Evolutionary conservation across 2,329 filamentous ascomycete genomes (phyloP), one percentile per base, ranked within the genome.

Genomic region (Fulvia fulva): DNA sequence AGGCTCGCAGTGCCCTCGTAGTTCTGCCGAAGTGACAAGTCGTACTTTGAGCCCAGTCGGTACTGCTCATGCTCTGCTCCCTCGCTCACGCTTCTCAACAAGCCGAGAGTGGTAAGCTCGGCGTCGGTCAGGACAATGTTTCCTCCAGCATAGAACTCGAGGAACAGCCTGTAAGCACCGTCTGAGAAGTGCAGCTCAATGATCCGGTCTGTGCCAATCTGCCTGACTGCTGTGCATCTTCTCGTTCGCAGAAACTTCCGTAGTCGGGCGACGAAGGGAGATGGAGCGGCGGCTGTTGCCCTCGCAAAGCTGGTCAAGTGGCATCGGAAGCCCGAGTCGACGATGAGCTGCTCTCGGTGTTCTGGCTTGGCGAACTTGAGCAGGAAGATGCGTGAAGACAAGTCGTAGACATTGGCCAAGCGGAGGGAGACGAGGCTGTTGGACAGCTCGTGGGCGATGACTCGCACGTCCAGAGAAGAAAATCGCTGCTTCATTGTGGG

Each of bases 101-200:
- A 77, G 0, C 89, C 86, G 34, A 97, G 73, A 56, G 97, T 92
- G 62, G 88, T 94, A 53, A 92, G 78, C 23, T 95, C 87, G 52
- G 81, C 83, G 71, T 97, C 91, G 2, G 94, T 96, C 54, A 99
- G 80, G 61, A 99, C 90, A 60, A 99, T 87, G 71, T 99, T 99
- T 47, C 94, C 94, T 53, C 90, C 89, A 1, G 94, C 93, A 72
- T 96, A 99, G 77, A 99, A 99, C 76, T 99, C 94, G 26, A 99
- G 78, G 71, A 91, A 97, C 22, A 99, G 75, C 44, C 88, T 83
- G 71, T 95, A 97, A 66, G 87, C 82, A 11, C 94, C 94, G 78
- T 97, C 91, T 67, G 90, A 95, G 72, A 99, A 97, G 68, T 89
- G 83, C 55, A 99, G 86, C 72, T 97, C 91, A 54, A 99, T 87